Evolutionary conservation across 1,284 basidiomycete genomes (phyloP).

Genomic region (Leucoagaricus sp.): DNA sequence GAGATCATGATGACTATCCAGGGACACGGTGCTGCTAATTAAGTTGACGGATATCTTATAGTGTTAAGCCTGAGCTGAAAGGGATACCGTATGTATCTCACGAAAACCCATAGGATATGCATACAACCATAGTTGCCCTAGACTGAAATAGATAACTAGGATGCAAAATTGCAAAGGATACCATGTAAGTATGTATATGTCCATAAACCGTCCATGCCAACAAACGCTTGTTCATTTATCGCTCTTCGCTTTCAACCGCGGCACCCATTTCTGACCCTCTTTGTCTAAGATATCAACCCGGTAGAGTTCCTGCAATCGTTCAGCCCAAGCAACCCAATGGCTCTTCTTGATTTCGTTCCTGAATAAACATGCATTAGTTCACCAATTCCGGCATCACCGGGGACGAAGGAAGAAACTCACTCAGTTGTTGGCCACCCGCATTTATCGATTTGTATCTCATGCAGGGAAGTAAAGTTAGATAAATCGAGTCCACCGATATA

Average conservation of each 20-base stretch:
- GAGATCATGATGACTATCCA: too few relatives aligned
- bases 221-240: not conserved
- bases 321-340: slow-evolving; percentile 11
- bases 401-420: not conserved
- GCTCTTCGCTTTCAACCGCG: slow-evolving; percentile 2
- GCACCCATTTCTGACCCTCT: slow-evolving; percentile 5
- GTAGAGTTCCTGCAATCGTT: slow-evolving; percentile 3
- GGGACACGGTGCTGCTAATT: too few relatives aligned
- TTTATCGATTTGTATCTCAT: slow-evolving; percentile 1
- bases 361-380: not conserved
- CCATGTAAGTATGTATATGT: too few relatives aligned
- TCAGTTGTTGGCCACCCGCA: slow-evolving; percentile 10
- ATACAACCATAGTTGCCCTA: too few relatives aligned
- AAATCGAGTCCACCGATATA: slow-evolving; percentile 11
- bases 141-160: too few relatives aligned
- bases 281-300: slow-evolving; percentile 1
- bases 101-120: too few relatives aligned
- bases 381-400: not conserved
- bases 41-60: too few relatives aligned
- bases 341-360: slow-evolving; percentile 12
- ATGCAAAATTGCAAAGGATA: too few relatives aligned
- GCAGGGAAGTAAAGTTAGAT: slow-evolving; percentile 8
- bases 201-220: too few relatives aligned
- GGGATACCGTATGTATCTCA: too few relatives aligned
- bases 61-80: too few relatives aligned